Evolutionary conservation across 1,139 yeast species (phyloP), one percentile per base, ranked within the genome.

Genomic region (Geotrichum klebahnii): DNA sequence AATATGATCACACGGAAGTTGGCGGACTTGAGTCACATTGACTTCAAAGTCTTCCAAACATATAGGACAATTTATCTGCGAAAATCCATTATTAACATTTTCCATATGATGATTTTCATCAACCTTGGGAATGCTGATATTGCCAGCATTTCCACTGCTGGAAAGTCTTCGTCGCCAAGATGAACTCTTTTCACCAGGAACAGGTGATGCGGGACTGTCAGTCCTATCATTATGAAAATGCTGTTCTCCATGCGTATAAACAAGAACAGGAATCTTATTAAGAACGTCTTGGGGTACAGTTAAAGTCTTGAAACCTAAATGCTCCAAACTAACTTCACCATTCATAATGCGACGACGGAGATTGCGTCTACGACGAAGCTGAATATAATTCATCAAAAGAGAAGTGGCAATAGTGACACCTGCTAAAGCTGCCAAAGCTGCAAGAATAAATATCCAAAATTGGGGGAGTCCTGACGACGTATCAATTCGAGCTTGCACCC

Each of bases 1-100:
- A 39, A 61, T 60, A 39, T 62, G 65, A 5, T 52, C 48, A 36
- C 65, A 62, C 3, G 65, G 64, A n/a, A 62, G 44, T 39, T 61
- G 61, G 36, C 65, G 55, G 4, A 62, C 59, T 5, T 39, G 46
- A 3, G 64, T 58, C 9, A 42, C 52, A 24, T 48, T 40, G 20
- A 56, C 55, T 12, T 40, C 56, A 44, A 55, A 62, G 31, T 62
- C 65, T 23, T 62, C 65, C 16, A 62, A 50, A 47, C 65, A 62
- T 29, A 62, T 61, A 9, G 65, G 59, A 41, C 65, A 62, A 10
- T 57, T 53, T 3, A 59, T 45, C 42, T 61, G 65, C 9, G 55
- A 52, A 45, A 50, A 59, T 2, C 56, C 56, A 2, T 37, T 32
- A 5, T 17, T 29, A 20, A 3, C 9, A 5, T 35, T n/a, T 10